Conservation (phyloP, 2,329 filamentous ascomycete species). For the Trematosphaeria pertusa region DNA sequence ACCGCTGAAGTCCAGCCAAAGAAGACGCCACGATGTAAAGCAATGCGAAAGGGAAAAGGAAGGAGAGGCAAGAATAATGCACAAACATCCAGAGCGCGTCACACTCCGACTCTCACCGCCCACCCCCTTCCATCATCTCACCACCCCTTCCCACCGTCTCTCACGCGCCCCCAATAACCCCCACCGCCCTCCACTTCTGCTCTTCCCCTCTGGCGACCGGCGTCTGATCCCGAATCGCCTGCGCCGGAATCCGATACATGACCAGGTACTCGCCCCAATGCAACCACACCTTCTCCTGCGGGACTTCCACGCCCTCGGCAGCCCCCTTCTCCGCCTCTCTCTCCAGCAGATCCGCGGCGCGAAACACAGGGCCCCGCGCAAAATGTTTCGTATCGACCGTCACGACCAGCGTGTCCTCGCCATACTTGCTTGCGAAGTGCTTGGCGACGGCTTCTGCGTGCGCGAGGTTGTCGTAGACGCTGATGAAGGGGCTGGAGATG, state of each 20-base stretch:
- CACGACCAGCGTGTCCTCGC: conserved; percentile 34
- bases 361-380: conserved; percentile 39
- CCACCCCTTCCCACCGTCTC: too few relatives aligned
- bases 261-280: conserved; percentile 45
- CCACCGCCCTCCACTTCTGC: conserved; percentile 28
- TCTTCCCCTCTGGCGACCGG: conserved; percentile 25
- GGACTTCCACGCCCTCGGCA: not conserved
- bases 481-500: conserved; percentile 43
- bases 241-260: conserved; percentile 42
- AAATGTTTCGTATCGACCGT: conserved; percentile 40
- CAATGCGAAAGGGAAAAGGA: too few relatives aligned
- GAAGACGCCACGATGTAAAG: too few relatives aligned
- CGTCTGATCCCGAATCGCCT: conserved; percentile 41
- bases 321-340: conserved; percentile 6
- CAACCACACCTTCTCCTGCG: conserved; percentile 26
- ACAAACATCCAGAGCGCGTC: too few relatives aligned
- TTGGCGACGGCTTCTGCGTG: conserved; percentile 39
- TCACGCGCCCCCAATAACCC: conserved; percentile 25
- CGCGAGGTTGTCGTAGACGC: conserved; percentile 33
- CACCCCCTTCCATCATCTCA: too few relatives aligned
- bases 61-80: too few relatives aligned
- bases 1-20: too few relatives aligned
- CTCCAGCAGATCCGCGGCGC: conserved; percentile 38
- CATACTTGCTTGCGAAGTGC: conserved; percentile 24
- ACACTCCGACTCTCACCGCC: too few relatives aligned